Conservation (phyloP, 495 filamentous ascomycete genomes). For the Podospora anserina region DNA sequence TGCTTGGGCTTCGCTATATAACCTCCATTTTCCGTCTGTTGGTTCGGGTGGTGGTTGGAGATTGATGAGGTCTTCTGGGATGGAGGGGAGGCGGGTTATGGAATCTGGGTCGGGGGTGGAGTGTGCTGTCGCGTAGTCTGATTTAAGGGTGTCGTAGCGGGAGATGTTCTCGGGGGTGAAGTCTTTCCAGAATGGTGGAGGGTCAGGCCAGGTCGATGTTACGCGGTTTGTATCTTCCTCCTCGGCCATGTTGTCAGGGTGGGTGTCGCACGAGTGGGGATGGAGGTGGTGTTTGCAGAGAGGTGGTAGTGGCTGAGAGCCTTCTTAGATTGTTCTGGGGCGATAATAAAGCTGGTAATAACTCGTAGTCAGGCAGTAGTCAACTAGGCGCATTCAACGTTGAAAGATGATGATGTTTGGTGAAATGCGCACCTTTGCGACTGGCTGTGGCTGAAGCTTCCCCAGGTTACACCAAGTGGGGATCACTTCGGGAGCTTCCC, state of each 20-base stretch:
- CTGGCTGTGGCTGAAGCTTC: slow-evolving; percentile 23
- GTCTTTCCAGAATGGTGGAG: slow-evolving; percentile 84
- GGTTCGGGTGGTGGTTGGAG: slow-evolving; percentile 80
- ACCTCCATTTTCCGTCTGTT: slow-evolving; percentile 62
- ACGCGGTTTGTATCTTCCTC: slow-evolving; percentile 40
- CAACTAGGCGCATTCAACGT: background rate
- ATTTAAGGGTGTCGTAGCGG: slow-evolving; percentile 55
- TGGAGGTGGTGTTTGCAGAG: too few species aligned
- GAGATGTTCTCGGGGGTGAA: slow-evolving; percentile 78
- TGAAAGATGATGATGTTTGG: background rate
- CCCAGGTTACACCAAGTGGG: slow-evolving; percentile 8
- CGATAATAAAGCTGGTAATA: background rate
- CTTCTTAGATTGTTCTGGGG: background rate
- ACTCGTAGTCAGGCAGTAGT: background rate
- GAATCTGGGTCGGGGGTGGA: slow-evolving; percentile 23
- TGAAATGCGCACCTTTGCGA: background rate
- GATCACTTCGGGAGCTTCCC: background rate
- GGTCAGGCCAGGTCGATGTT: slow-evolving; percentile 63
- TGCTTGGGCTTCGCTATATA: slow-evolving; percentile 67
- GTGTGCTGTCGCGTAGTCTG: slow-evolving; percentile 30
- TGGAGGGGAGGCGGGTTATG: slow-evolving; percentile 45
- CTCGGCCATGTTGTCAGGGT: slow-evolving; percentile 30
- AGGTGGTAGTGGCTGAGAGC: background rate
- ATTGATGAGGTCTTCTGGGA: slow-evolving; percentile 71
- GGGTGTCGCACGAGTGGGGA: background rate